These are phyloP conservation scores for Calocera viscosa DNA, from an alignment of 768 basidiomycete genomes.

Conservation along the genomic window DNA sequence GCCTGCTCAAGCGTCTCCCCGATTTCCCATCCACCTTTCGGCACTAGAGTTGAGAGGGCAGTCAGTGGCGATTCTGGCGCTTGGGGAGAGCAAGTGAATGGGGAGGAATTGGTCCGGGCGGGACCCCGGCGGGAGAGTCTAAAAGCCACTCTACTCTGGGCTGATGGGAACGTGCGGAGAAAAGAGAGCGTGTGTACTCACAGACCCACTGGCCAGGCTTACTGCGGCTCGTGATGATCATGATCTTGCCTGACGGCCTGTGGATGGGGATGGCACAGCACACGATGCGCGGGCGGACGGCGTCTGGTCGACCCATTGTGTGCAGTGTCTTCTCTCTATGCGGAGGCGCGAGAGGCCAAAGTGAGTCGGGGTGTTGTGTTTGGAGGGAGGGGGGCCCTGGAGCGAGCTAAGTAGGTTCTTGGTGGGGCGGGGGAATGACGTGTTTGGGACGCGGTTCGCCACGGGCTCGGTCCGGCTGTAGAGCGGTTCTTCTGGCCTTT, in stretches of 20 bases:
- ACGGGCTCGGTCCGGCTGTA: not conserved
- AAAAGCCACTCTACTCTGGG: not conserved
- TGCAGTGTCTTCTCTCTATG: not conserved
- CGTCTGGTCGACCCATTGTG: conserved; percentile 52
- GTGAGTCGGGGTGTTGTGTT: not conserved
- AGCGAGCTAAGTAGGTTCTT: not conserved
- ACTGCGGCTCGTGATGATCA: conserved; percentile 76
- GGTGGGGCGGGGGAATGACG: not conserved
- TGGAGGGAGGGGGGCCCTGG: not conserved
- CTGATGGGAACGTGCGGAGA: conserved; percentile 12
- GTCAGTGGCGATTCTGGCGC: conserved; percentile 3
- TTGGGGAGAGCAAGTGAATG: conserved; percentile 7
- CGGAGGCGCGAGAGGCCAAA: not conserved
- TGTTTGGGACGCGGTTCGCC: not conserved
- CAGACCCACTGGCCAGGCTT: conserved; percentile 73
- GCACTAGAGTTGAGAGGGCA: conserved; percentile 38
- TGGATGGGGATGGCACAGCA: conserved; percentile 83
- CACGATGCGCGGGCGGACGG: conserved; percentile 69
- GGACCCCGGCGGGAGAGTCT: not conserved
- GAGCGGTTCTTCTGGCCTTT: not conserved
- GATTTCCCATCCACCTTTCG: conserved; percentile 87
- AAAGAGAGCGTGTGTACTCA: conserved; percentile 39
- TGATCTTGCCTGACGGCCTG: conserved; percentile 58
- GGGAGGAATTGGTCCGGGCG: conserved; percentile 14
- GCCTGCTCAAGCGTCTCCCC: conserved; percentile 75